A percentile compares a stretch with the other conserved stretches of the same genome.
Evolutionary conservation across 2,329 filamentous ascomycete genomes (phyloP).

Genomic region (Lachnellula cervina): DNA sequence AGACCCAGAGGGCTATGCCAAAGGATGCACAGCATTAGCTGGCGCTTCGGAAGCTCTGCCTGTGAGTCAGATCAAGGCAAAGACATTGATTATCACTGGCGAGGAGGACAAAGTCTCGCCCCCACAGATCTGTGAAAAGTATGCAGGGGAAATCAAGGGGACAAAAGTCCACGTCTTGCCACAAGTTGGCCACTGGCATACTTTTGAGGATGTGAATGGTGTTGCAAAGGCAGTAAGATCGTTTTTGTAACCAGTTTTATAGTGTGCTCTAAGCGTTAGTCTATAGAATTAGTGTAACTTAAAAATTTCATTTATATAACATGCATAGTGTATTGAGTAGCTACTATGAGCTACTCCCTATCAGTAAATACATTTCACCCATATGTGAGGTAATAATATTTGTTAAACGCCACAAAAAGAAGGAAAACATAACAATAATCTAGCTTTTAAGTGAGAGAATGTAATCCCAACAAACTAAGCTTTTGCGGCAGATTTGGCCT

Average conservation of each 20-base stretch:
- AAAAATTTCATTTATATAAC: too few species aligned
- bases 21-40: conserved; percentile 46
- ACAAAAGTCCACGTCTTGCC: conserved; percentile 33
- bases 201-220: conserved; percentile 42
- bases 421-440: too few species aligned
- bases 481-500: too few species aligned
- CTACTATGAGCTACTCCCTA: too few species aligned
- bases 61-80: conserved; percentile 31
- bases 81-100: conserved; percentile 41
- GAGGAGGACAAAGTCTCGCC: conserved; percentile 41
- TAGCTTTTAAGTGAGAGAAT: too few species aligned
- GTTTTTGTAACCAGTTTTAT: conserved; percentile 5
- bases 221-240: conserved; percentile 29
- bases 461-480: too few species aligned
- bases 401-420: too few species aligned
- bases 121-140: conserved; percentile 33
- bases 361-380: too few species aligned
- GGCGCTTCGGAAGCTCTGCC: conserved; percentile 32
- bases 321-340: too few species aligned
- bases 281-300: too few species aligned
- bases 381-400: too few species aligned
- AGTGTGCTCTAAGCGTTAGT: too few species aligned
- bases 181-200: conserved; percentile 46
- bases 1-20: conserved; percentile 51
- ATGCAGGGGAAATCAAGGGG: conserved; percentile 27